Percentiles rank a stretch among this genome's conserved stretches.
These are phyloP conservation scores for Globisporangium nagaii DNA, from an alignment of 352 stramenopile species.

Conservation along the genomic window DNA sequence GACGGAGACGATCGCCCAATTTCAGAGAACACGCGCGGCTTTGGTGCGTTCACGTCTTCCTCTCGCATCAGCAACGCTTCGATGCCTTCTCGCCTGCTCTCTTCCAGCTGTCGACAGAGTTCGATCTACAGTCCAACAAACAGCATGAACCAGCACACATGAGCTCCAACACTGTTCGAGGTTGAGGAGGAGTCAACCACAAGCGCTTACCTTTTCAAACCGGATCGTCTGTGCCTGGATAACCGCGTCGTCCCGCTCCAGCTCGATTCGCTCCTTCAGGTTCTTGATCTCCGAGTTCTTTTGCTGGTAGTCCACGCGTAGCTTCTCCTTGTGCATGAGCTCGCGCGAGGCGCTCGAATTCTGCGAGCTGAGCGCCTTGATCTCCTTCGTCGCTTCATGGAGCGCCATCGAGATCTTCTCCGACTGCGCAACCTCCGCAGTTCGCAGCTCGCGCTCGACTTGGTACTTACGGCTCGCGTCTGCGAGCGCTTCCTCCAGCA, in stretches of 20 bases:
- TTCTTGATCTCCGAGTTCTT: constrained; percentile 42
- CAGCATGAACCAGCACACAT: not conserved
- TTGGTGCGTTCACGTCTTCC: constrained; percentile 57
- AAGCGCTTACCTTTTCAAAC: constrained; percentile 31
- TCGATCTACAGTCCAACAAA: constrained; percentile 12
- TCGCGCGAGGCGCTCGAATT: constrained; percentile 43
- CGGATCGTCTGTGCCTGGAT: constrained; percentile 33
- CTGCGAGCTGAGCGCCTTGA: constrained; percentile 37
- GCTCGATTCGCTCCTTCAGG: constrained; percentile 39
- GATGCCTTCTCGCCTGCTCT: constrained; percentile 31
- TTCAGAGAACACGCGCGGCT: constrained; percentile 39
- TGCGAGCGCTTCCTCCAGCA: constrained; percentile 37
- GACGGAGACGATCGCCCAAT: constrained; percentile 6
- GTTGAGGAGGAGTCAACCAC: not conserved
- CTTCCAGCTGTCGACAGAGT: constrained; percentile 28
- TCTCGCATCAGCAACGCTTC: constrained; percentile 63
- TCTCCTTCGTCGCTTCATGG: constrained; percentile 42
- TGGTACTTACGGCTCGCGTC: constrained; percentile 33
- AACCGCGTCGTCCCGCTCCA: constrained; percentile 49
- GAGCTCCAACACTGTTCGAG: not conserved
- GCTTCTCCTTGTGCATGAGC: constrained; percentile 45
- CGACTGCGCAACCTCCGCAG: constrained; percentile 46
- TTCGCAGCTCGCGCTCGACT: constrained; percentile 45
- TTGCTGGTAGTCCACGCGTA: constrained; percentile 54
- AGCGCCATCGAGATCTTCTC: constrained; percentile 48